Evolutionary conservation across 2,329 filamentous ascomycete species (phyloP).

Genomic region (Alternaria triticina): DNA sequence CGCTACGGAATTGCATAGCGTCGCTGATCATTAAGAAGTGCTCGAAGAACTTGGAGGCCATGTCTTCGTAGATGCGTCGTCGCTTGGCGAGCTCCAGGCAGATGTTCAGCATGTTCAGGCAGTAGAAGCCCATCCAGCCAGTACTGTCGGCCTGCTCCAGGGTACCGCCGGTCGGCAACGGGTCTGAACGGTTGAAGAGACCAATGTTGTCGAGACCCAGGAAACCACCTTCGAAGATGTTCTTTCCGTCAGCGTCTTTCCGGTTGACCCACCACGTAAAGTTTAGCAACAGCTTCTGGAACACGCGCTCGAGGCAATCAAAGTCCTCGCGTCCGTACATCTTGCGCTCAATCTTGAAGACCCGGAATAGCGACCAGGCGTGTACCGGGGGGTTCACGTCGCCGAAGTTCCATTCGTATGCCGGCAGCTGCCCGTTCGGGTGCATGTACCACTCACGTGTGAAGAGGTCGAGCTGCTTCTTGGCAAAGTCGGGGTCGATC

Average conservation of each 20-base stretch:
- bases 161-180: slow-evolving; percentile 88
- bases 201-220: slow-evolving; percentile 96
- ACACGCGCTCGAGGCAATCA: slow-evolving; percentile 94
- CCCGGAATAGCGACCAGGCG: slow-evolving; percentile 93
- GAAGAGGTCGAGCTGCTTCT: slow-evolving; percentile 96
- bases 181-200: slow-evolving; percentile 95
- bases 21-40: slow-evolving; percentile 98
- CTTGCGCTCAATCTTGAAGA: slow-evolving; percentile 98
- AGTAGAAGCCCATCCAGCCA: slow-evolving; percentile 99
- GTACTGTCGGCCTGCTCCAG: slow-evolving; percentile 97
- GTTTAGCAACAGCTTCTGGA: slow-evolving; percentile 93
- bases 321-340: slow-evolving; percentile 93
- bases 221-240: slow-evolving; percentile 96
- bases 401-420: slow-evolving; percentile 97
- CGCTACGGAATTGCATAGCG: slow-evolving; percentile 79
- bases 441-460: slow-evolving; percentile 99
- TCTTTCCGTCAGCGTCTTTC: slow-evolving; percentile 93
- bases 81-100: slow-evolving; percentile 94
- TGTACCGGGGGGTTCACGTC: slow-evolving; percentile 97
- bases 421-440: slow-evolving; percentile 91
- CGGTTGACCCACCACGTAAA: slow-evolving; percentile 99
- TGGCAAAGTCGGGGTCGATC: slow-evolving; percentile 97
- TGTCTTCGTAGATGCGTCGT: slow-evolving; percentile 91
- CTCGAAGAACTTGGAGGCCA: slow-evolving; percentile 98
- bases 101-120: slow-evolving; percentile 95